A percentile compares a stretch with the other conserved stretches of the same genome.
These are phyloP conservation scores for Meira nashicola DNA, from an alignment of 1,284 basidiomycete species.

Conservation along the genomic window DNA sequence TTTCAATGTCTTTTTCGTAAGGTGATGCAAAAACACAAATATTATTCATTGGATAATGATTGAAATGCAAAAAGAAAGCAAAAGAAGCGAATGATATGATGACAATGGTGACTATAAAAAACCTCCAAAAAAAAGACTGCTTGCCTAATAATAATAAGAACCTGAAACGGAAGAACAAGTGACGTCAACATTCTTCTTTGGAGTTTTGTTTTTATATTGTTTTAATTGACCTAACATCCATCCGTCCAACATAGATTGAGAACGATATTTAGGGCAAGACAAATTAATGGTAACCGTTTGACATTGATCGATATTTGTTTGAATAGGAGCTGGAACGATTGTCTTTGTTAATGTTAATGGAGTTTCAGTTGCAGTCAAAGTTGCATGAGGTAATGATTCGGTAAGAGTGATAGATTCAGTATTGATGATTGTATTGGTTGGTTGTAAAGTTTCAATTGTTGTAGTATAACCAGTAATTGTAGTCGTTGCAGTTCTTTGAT, in stretches of 20 bases:
- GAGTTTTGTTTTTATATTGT: background rate
- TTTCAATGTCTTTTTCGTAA: too few species aligned
- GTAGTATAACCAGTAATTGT: background rate
- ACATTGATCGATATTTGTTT: background rate
- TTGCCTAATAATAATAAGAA: background rate
- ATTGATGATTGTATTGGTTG: background rate
- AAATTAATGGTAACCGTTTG: background rate
- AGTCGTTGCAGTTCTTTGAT: background rate
- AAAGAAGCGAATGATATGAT: too few species aligned
- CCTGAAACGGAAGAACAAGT: conserved; percentile 1
- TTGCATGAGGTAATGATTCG: background rate
- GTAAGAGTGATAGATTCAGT: background rate
- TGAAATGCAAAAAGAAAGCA: too few species aligned
- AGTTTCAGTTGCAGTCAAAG: background rate
- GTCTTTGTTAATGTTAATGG: background rate
- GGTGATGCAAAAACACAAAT: too few species aligned
- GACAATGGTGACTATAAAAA: too few species aligned
- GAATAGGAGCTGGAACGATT: background rate
- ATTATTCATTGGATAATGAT: too few species aligned
- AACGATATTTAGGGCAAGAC: conserved; percentile 2
- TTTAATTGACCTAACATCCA: conserved; percentile 4
- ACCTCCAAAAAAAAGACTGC: too few species aligned
- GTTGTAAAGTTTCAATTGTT: background rate
- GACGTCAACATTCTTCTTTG: background rate
- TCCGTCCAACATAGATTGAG: background rate